Evolutionary conservation across 495 filamentous ascomycete genomes (phyloP).

Genomic region (Podospora tetraspora): DNA sequence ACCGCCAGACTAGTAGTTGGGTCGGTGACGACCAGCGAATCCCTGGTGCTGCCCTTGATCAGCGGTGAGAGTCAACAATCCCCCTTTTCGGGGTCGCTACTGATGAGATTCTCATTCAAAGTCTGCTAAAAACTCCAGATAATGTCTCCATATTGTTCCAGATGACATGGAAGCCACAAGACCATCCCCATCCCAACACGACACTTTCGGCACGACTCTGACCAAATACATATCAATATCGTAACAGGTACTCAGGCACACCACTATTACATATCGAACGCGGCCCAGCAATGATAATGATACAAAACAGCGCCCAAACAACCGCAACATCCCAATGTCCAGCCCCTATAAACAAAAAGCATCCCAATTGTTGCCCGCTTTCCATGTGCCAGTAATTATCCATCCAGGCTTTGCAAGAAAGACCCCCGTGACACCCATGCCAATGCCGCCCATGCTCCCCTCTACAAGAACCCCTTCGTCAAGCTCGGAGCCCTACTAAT

Average conservation of each 20-base stretch:
- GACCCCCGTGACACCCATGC: neutral
- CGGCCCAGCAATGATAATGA: neutral
- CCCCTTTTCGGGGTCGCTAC: too few species aligned
- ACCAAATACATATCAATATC: neutral
- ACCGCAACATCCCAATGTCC: neutral
- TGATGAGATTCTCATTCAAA: too few species aligned
- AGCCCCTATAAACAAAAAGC: neutral
- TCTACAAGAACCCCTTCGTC: constrained; percentile 53
- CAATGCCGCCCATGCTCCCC: neutral
- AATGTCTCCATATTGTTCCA: too few species aligned
- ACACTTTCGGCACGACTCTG: neutral
- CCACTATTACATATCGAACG: neutral
- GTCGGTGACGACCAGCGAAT: too few species aligned
- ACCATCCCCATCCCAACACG: too few species aligned
- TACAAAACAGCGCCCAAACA: neutral
- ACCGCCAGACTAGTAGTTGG: too few species aligned
- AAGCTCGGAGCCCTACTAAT: constrained; percentile 47
- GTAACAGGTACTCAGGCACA: neutral
- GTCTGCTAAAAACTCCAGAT: too few species aligned
- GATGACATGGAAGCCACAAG: too few species aligned
- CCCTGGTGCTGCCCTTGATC: too few species aligned
- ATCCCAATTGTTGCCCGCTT: neutral
- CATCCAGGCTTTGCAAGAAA: neutral
- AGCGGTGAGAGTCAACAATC: too few species aligned
- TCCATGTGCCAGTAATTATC: neutral